Percentiles rank a stretch among this genome's conserved stretches.
phyloP scores from a whole-genome alignment of 495 filamentous ascomycete genomes.

The Aspergillus diversus region DNA sequence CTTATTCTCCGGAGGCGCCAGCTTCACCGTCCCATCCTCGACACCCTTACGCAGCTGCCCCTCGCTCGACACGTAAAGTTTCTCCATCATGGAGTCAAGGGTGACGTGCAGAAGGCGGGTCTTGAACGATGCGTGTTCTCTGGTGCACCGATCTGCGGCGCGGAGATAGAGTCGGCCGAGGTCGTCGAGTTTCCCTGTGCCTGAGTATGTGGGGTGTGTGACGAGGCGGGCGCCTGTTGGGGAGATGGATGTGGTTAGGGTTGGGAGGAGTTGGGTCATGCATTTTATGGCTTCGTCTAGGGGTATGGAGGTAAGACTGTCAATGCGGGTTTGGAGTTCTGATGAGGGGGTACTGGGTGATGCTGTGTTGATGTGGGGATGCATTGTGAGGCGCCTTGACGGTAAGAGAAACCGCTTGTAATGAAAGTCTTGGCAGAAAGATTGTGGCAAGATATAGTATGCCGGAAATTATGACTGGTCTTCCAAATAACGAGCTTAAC shows the following conservation, averaged over 20 bases:
- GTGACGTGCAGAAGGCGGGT: conserved; percentile 3
- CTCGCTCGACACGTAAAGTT: conserved; percentile 8
- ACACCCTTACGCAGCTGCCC: neutral
- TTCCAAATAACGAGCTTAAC: too few relatives aligned
- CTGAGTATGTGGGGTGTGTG: neutral
- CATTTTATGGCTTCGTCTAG: neutral
- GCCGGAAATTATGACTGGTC: too few relatives aligned
- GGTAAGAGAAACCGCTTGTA: too few relatives aligned
- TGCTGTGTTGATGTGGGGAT: too few relatives aligned
- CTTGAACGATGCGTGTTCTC: conserved; percentile 7
- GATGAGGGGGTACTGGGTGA: too few relatives aligned
- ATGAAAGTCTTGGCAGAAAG: too few relatives aligned
- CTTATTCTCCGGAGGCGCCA: neutral
- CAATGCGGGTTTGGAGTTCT: neutral
- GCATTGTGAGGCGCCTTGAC: too few relatives aligned
- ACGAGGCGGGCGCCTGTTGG: conserved; percentile 13
- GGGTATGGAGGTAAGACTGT: neutral
- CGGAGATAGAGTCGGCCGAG: conserved; percentile 7
- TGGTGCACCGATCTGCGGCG: neutral
- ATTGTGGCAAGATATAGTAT: too few relatives aligned
- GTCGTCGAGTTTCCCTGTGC: conserved; percentile 10
- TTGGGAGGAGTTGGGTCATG: conserved; percentile 1
- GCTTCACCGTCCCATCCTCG: conserved; percentile 1
- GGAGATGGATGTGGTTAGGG: conserved; percentile 10
- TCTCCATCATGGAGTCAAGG: conserved; percentile 9